Conservation (phyloP, 441 rosid species). For the Adansonia grandidieri region DNA sequence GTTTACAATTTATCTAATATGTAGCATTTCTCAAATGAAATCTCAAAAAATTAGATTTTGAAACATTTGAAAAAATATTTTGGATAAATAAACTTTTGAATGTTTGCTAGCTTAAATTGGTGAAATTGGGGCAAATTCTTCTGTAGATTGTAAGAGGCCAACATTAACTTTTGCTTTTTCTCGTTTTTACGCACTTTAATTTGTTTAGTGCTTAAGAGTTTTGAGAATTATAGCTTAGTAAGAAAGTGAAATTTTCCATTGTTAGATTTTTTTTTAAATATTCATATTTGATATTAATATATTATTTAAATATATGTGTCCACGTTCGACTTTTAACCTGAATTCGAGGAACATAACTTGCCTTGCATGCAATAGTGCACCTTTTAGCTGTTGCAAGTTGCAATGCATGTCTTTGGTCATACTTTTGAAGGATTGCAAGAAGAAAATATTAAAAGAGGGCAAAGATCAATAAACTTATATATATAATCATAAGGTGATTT, state of each 20-base stretch:
- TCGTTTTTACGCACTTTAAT: background rate
- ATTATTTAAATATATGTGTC: too few relatives aligned
- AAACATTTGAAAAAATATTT: too few relatives aligned
- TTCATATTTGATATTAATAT: too few relatives aligned
- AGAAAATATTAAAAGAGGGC: background rate
- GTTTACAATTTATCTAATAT: too few relatives aligned
- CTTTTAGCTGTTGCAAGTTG: background rate
- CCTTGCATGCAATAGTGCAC: background rate
- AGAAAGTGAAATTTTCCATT: too few relatives aligned
- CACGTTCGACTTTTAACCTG: too few relatives aligned
- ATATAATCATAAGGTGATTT: background rate
- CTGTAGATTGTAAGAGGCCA: background rate
- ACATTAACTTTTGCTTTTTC: background rate
- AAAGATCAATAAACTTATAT: background rate
- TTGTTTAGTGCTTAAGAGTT: background rate
- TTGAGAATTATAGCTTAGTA: background rate
- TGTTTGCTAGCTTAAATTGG: too few relatives aligned
- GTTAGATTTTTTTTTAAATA: too few relatives aligned
- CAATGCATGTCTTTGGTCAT: background rate
- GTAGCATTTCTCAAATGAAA: too few relatives aligned
- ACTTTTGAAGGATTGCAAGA: background rate
- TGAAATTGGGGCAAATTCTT: background rate
- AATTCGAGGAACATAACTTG: background rate
- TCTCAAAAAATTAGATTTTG: too few relatives aligned
- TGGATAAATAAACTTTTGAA: background rate